Evolutionary conservation across 108 stramenopile genomes (phyloP).

Genomic region (Discostella pseudostelligera): DNA sequence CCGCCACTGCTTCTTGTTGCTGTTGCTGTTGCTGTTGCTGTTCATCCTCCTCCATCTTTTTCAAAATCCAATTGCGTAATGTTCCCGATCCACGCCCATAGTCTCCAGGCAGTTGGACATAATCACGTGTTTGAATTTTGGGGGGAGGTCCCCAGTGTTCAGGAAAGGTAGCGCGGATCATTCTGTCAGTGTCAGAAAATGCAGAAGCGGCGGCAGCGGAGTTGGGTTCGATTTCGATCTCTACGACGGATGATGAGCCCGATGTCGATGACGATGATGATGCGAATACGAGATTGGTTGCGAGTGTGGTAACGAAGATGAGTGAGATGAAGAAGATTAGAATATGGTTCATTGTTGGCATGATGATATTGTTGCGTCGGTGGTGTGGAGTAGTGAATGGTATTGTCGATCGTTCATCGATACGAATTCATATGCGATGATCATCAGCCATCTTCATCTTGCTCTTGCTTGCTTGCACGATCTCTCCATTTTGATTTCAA

Average conservation of each 20-base stretch:
- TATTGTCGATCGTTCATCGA: no score
- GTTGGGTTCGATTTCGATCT: neutral
- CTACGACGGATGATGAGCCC: neutral
- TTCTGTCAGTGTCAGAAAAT: neutral
- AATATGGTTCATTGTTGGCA: conserved; percentile 1
- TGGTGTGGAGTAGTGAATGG: no score
- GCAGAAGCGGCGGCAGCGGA: neutral
- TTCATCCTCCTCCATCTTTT: conserved; percentile 28
- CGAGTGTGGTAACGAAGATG: neutral
- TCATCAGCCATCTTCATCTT: no score
- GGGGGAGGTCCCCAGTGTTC: conserved; percentile 16
- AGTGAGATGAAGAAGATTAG: neutral
- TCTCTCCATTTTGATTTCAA: neutral
- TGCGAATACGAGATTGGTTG: neutral
- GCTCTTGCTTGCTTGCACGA: neutral
- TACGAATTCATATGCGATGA: no score
- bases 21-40: neutral
- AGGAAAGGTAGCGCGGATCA: conserved; percentile 6
- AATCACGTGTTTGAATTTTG: conserved; percentile 24
- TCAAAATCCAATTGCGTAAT: conserved; percentile 24
- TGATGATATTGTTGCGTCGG: neutral
- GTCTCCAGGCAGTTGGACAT: conserved; percentile 18
- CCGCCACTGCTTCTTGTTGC: neutral
- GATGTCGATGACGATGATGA: conserved; percentile 2
- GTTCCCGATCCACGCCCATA: conserved; percentile 34